Evolutionary conservation across 768 basidiomycete genomes (phyloP), one percentile per base, ranked within the genome.

Genomic region (Rhodocollybia butyracea): DNA sequence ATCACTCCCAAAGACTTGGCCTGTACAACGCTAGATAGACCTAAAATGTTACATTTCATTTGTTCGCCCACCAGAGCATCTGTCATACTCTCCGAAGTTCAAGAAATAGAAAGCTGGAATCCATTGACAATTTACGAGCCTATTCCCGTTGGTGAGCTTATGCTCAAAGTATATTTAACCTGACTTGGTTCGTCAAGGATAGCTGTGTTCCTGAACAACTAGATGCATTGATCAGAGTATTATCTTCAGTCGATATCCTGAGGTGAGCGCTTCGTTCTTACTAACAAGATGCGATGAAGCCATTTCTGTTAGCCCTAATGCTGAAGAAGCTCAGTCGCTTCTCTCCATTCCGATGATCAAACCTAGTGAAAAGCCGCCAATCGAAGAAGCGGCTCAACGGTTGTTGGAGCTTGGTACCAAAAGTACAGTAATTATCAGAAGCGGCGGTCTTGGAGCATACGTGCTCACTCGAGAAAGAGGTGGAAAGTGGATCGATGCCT

Each of bases 101-200:
- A 73, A 3, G 65, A 74, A 47, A 68, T 81, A 11, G 64, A 73
- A 3, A 76, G 64, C 10, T 93, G 92, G 90, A 63, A 70, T 7
- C 88, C 93, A 4, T 72, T 73, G 42, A 77, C 82, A 1, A 83
- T 94, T 40, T 96, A 86, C 61, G 93, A 95, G 70, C 94, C 94
- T 1, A 89, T 94, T 59, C 92, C 91, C 55, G 91, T 92, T 46
- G 55, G n/a, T n/a, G n/a, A n/a, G n/a, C n/a, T n/a, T n/a, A n/a
- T n/a, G n/a, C n/a, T n/a, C n/a, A n/a, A n/a, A n/a, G 83, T 76
- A 3, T 26, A 46, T 13, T 50, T 19, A 10, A 34, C 32, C 34
- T 21, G 48, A 42, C 27, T 48, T 19, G 21, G 22, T 15, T 17
- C 15, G 29, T 60, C 26, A 68, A 93, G 86, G 80, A 88, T 64